Percentiles rank a stretch among this genome's conserved stretches.
Conservation (phyloP, 495 filamentous ascomycete genomes). For the Hypoxylon trugodes region DNA sequence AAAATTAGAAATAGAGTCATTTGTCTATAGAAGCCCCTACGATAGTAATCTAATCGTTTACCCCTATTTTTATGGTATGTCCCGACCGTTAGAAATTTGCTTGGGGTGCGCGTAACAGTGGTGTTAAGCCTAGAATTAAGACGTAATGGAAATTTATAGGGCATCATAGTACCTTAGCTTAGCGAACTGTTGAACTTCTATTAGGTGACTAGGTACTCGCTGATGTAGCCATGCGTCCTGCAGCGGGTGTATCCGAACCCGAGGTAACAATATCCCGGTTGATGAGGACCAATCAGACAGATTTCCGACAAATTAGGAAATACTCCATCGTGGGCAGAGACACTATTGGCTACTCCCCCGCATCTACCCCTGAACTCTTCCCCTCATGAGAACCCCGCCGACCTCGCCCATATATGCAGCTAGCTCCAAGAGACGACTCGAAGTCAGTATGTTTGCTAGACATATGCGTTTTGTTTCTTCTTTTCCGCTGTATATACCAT, state of each 20-base stretch:
- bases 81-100: background rate
- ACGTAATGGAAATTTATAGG: too few species aligned
- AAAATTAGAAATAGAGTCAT: background rate
- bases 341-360: slow-evolving; percentile 10
- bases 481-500: too few species aligned
- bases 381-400: background rate
- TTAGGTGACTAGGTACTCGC: too few species aligned
- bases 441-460: too few species aligned
- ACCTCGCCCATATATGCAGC: background rate
- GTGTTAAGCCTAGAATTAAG: too few species aligned
- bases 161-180: too few species aligned
- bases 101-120: too few species aligned
- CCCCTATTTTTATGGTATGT: background rate
- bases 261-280: background rate
- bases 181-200: too few species aligned
- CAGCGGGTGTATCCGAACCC: background rate
- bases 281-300: slow-evolving; percentile 7
- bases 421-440: too few species aligned
- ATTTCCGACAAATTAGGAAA: slow-evolving; percentile 14
- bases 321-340: slow-evolving; percentile 12
- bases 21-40: too few species aligned
- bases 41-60: too few species aligned
- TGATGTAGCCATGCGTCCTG: background rate
- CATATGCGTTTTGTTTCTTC: too few species aligned
- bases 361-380: slow-evolving; percentile 4